Evolutionary conservation across 2,329 filamentous ascomycete genomes (phyloP), one percentile per base, ranked within the genome.

Genomic region (Pseudocercospora eumusae): DNA sequence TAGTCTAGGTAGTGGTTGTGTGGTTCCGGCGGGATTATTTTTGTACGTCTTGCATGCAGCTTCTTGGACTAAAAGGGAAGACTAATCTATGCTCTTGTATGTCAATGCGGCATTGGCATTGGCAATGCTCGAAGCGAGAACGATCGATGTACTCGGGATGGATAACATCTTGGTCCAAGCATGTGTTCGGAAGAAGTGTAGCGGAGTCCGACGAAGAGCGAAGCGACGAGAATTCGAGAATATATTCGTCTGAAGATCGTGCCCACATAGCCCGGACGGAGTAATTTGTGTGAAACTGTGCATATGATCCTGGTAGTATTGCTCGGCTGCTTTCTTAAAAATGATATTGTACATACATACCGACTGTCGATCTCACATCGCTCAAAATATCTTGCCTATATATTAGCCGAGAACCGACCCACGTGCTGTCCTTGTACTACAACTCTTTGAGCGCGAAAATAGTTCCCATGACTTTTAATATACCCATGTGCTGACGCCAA

Each of bases 41-140:
- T 71, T 71, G 68, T 74, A 79, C 9, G 72, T 70, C 25, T 65
- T 68, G 4, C 75, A 75, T 7, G 66, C 67, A 25, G 69, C 68
- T 66, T 77, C 75, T 42, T 77, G 68, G 31, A 71, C 70, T 8
- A 71, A 66, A 1, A 76, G 67, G 1, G 75, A 77, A 40, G 70
- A 73, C 50, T 77, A 70, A 61, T 78, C 76, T 58, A 76, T 73
- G 44, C 76, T 75, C 64, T 75, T 74, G 64, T 72, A 75, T 1
- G 67, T 66, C 13, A 70, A 61, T 9, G 65, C 60, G 0, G 56
- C 56, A 47, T 47, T 47, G 0, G 56, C 56, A 47, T 47, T 47
- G 4, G 21, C 21, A 25, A 20, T 47, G 44, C 44, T 21, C 15
- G 44, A 20, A 25, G 44, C 44, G 20, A 47, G 44, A 21, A 47